Conservation (phyloP, 1,284 basidiomycete species). For the Porogramme epimiltina region DNA sequence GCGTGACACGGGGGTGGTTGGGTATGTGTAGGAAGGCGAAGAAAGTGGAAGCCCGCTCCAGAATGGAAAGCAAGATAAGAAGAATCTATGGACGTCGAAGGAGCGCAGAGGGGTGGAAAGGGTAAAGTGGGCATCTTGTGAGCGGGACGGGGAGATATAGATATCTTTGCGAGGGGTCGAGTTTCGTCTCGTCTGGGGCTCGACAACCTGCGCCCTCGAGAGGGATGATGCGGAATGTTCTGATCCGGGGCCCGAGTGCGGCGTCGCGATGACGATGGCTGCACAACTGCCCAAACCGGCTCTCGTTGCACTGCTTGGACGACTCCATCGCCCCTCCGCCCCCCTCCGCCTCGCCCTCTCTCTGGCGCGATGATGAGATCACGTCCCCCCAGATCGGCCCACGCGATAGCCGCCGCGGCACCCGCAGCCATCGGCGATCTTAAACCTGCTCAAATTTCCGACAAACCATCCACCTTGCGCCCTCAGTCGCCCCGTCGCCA, state of each 20-base stretch:
- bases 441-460: too few species aligned
- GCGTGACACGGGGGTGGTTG: too few species aligned
- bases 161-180: constrained; percentile 17
- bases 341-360: background rate
- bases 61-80: background rate
- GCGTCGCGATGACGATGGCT: constrained; percentile 21
- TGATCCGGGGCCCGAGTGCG: constrained; percentile 8
- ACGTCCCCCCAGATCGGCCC: background rate
- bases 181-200: constrained; percentile 22
- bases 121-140: constrained; percentile 2
- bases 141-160: constrained; percentile 5
- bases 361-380: constrained; percentile 1
- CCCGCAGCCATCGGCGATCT: too few species aligned
- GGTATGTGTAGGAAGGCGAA: too few species aligned
- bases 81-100: background rate
- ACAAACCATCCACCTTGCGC: too few species aligned
- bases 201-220: constrained; percentile 14
- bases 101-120: constrained; percentile 1
- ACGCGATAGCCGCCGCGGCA: constrained; percentile 1
- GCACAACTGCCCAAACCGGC: background rate
- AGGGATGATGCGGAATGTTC: constrained; percentile 17
- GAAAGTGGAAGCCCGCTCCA: too few species aligned
- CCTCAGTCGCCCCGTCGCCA: too few species aligned
- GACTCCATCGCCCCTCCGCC: too few species aligned
- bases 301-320: background rate